These are phyloP conservation scores for Paraglomus brasilianum DNA, from an alignment of 192 early-diverging fungal genomes.

Conservation along the genomic window DNA sequence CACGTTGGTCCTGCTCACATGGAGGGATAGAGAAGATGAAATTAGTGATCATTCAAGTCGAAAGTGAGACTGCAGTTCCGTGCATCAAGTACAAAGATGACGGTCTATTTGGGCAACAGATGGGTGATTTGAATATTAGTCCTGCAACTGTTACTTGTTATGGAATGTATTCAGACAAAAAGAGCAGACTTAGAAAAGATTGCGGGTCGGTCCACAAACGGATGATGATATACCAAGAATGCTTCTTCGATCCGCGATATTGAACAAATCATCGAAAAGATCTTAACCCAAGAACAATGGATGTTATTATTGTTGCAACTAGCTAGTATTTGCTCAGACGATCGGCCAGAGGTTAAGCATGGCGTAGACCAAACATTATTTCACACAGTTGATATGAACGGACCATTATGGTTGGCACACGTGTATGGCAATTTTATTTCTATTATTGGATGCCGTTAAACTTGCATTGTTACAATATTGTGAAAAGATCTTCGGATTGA, in stretches of 20 bases:
- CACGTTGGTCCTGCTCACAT: too few relatives aligned
- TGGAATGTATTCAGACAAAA: constrained; percentile 90
- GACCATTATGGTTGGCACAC: constrained; percentile 77
- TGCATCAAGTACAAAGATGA: too few relatives aligned
- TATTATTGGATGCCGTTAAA: constrained; percentile 73
- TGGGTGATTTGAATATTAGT: constrained; percentile 92
- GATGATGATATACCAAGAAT: too few relatives aligned
- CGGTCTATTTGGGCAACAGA: constrained; percentile 78
- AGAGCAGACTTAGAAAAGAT: constrained; percentile 54
- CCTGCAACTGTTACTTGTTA: constrained; percentile 84
- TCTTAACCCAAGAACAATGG: constrained; percentile 59
- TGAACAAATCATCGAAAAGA: constrained; percentile 39
- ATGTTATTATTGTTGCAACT: constrained; percentile 82
- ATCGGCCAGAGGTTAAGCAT: constrained; percentile 87
- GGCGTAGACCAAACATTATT: constrained; percentile 94
- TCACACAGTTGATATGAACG: constrained; percentile 90
- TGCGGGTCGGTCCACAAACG: neutral
- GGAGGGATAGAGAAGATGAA: too few relatives aligned
- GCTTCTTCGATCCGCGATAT: constrained; percentile 29
- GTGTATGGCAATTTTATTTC: constrained; percentile 79
- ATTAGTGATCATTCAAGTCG: too few relatives aligned
- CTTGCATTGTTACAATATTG: constrained; percentile 47
- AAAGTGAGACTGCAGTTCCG: too few relatives aligned
- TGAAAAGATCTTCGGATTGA: constrained; percentile 38
- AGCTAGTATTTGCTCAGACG: constrained; percentile 81